Base-by-base conservation (phyloP, 306 rosid genomes). In the Dryas alaskensis region DNA sequence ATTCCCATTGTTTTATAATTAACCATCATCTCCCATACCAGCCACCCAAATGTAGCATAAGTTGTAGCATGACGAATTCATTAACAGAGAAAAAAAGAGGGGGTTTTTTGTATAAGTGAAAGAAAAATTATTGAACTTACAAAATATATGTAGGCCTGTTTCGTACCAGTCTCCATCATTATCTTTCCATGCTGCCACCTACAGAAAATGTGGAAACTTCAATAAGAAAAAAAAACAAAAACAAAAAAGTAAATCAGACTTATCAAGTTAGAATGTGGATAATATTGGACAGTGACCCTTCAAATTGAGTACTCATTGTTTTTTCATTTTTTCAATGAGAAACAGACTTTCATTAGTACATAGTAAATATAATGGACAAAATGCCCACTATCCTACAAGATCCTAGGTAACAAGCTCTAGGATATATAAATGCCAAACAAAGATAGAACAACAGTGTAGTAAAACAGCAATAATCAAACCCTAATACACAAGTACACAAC, bases 121-220 rank as follows among this genome's bases (percentile, higher is more conserved):
- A 59, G 22, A 27, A 59, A 4, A 17, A 54, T 6, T 55, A 75
- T 54, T 65, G 44, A 82, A 84, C 97, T 88, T 84, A 94, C 98
- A 94, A 81, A 94, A 94, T 80, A 94, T 94, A 78, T 94, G 98
- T 45, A 94, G 86, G 76, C 98, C 98, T 17, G 98, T 94, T 83
- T 94, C 98, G 17, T 89, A 94, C 97, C 97, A 91, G 71, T 94
- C 98, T 77, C 98, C 98, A 77, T 91, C 96, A 10, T 89, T 72
- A 83, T 94, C 98, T 89, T 94, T 87, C 98, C 98, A 94, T 8
- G 98, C 98, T 69, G 97, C 98, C 78, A 94, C 84, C 98, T 93
- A 79, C 13, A 76, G 72, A 78, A 79, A 75, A 74, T 49, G 75
- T 11, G 42, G 69, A 45, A 44, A 73, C 72, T 52, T 55, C 63